Evolutionary conservation across 176 grass and related monocot species (phyloP).

Genomic region (Themeda triandra): DNA sequence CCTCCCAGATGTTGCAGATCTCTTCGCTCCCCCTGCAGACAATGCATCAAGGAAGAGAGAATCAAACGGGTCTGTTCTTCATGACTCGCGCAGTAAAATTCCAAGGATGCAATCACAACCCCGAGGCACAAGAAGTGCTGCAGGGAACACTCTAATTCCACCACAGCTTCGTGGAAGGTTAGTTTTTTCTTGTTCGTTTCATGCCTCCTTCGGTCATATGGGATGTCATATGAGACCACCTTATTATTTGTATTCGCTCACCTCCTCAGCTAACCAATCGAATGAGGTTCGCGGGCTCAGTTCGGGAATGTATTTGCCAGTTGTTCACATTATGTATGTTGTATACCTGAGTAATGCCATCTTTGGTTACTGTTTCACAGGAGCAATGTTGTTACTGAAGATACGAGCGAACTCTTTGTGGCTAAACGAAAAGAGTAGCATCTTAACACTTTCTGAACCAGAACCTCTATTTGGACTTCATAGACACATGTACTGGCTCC

Average conservation of each 20-base stretch:
- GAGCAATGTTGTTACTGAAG: conserved; percentile 99
- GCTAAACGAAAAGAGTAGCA: conserved; percentile 54
- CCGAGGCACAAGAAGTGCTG: conserved; percentile 38
- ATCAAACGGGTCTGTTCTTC: conserved; percentile 63
- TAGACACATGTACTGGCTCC: background rate
- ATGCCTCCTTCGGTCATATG: background rate
- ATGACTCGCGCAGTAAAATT: conserved; percentile 48
- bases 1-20: conserved; percentile 67
- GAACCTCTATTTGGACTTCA: background rate
- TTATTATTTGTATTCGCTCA: background rate
- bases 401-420: conserved; percentile 81
- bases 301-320: background rate
- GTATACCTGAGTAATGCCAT: background rate
- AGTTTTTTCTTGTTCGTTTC: conserved; percentile 23
- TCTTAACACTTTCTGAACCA: background rate
- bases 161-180: conserved; percentile 91
- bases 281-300: background rate
- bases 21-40: conserved; percentile 50
- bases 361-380: conserved; percentile 37
- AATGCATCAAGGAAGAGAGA: conserved; percentile 78
- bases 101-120: conserved; percentile 54
- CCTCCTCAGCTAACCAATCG: background rate
- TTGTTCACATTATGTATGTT: background rate
- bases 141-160: conserved; percentile 49
- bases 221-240: background rate